Conservation (phyloP, 2,329 filamentous ascomycete species). For the Alternaria triticimaculans region DNA sequence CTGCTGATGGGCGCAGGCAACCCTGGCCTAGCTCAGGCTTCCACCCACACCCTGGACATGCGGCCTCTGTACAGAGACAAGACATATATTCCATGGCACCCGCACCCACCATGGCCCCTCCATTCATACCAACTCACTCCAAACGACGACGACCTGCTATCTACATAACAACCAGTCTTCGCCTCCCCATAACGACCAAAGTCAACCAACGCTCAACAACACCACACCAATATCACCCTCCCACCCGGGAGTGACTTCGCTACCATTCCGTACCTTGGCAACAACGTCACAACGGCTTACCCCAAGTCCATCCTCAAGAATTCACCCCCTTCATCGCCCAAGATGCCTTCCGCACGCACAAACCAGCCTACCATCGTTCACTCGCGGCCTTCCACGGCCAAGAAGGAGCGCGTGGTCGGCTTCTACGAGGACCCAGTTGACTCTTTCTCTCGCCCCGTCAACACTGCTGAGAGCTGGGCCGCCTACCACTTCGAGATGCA, state of each 20-base stretch:
- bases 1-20: constrained; percentile 24
- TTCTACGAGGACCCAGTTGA: constrained; percentile 48
- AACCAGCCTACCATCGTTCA: constrained; percentile 47
- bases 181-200: constrained; percentile 8
- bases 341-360: constrained; percentile 42
- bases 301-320: constrained; percentile 43
- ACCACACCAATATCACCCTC: constrained; percentile 24
- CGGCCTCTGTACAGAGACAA: constrained; percentile 32
- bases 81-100: constrained; percentile 42
- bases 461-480: constrained; percentile 53
- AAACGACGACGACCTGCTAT: constrained; percentile 8
- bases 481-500: constrained; percentile 58
- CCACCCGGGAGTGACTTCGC: constrained; percentile 32
- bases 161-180: constrained; percentile 7
- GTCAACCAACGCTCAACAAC: constrained; percentile 22
- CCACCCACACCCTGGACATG: constrained; percentile 27
- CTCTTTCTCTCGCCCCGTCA: constrained; percentile 51
- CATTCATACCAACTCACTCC: constrained; percentile 19
- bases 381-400: constrained; percentile 33
- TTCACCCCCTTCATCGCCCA: constrained; percentile 28
- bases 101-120: constrained; percentile 30
- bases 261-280: constrained; percentile 33
- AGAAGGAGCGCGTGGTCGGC: constrained; percentile 44
- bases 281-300: constrained; percentile 40
- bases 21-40: constrained; percentile 32